Evolutionary conservation across 2,329 filamentous ascomycete species (phyloP), one percentile per base, ranked within the genome.

Genomic region (Venturia carpophila): DNA sequence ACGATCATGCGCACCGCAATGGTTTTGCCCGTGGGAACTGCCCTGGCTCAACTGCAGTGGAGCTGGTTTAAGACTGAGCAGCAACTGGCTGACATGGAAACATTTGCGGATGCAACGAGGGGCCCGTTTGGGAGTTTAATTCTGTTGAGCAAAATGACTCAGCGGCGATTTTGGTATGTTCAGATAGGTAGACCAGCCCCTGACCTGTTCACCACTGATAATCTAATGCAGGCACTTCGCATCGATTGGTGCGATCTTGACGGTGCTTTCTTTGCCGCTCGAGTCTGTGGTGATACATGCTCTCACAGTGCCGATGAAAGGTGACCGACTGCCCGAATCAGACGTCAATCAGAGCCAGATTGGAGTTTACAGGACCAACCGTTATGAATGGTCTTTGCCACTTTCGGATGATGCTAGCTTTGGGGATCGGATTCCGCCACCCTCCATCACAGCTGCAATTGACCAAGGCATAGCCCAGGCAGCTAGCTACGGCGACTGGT

Each of bases 41-140:
- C 52, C 15, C n/a, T 58, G 52, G 52, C 52, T 37, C 52, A 58
- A 13, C n/a, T 58, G 52, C 52, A 58, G 30, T 58, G 52, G 52
- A 58, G 52, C n/a, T 58, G 52, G 52, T 58, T 58, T 19, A 58
- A 37, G 27, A 58, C 30, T 37, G 52, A 58, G 30, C 52, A 58
- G 52, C 52, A 34, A 37, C 37, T 58, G 52, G 52, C 30, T 58
- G 52, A 37, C 13, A 58, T 58, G 52, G 52, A 58, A 6, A 58
- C 52, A 9, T 58, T 58, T 58, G 27, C 52, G 17, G 52, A 58
- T 58, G 52, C 52, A 1, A 58, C 52, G 15, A 34, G 52, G 19
- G 52, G 52, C 2, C 52, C 52, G 5, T 58, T 58, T 19, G 52
- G 52, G 5, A 58, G 52, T n/a, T n/a, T 58, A 19, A 58, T 58